These are phyloP conservation scores for Paraphoma chrysanthemicola DNA, from an alignment of 2,329 filamentous ascomycete species.

Conservation along the genomic window DNA sequence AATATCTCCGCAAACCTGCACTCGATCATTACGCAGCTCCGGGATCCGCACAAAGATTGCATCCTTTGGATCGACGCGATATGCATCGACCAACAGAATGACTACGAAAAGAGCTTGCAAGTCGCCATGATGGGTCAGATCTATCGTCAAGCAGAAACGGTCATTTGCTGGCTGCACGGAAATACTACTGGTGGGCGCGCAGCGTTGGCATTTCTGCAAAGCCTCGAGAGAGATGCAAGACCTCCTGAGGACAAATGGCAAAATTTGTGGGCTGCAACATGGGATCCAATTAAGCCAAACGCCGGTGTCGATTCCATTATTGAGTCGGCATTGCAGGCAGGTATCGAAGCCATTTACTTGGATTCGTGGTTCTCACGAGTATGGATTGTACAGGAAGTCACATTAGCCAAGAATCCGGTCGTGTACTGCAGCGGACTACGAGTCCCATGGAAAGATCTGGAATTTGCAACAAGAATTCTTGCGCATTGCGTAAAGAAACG, in stretches of 20 bases:
- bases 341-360: constrained; percentile 3
- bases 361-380: constrained; percentile 7
- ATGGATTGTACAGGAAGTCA: constrained; percentile 9
- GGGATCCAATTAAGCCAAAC: not conserved
- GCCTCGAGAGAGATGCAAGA: not conserved
- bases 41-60: not conserved
- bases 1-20: not conserved
- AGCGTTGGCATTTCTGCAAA: not conserved
- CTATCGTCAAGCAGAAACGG: not conserved
- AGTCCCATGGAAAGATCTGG: constrained; percentile 1
- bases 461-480: not conserved
- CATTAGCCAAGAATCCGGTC: not conserved
- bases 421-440: not conserved
- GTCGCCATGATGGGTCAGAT: not conserved
- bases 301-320: not conserved
- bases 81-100: not conserved
- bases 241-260: not conserved
- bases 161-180: not conserved
- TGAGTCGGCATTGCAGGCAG: not conserved
- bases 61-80: not conserved
- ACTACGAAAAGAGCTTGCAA: not conserved
- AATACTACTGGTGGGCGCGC: not conserved
- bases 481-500: not conserved
- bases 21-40: not conserved
- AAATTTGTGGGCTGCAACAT: not conserved